Conservation (phyloP, 2,329 filamentous ascomycete species). For the Neonectria sp. region DNA sequence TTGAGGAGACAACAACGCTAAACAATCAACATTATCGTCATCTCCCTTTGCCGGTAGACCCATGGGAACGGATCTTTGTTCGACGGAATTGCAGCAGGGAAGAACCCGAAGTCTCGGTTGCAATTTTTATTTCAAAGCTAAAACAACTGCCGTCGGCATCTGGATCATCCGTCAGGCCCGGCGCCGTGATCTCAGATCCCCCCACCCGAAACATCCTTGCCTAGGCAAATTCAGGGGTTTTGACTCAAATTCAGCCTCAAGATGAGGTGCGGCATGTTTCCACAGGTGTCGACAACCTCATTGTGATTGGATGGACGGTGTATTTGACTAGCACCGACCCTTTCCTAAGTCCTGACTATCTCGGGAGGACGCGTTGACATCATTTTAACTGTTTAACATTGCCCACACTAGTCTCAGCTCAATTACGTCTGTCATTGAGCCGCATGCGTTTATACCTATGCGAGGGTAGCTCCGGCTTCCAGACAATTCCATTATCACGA, state of each 20-base stretch:
- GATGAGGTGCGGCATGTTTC: neutral
- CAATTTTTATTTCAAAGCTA: neutral
- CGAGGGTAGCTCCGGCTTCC: neutral
- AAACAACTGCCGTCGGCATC: constrained; percentile 21
- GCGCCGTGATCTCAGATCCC: constrained; percentile 37
- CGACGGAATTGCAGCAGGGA: neutral
- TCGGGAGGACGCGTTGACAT: neutral
- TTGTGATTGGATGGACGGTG: neutral
- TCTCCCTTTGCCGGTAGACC: constrained; percentile 2
- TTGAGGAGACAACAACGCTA: constrained; percentile 1
- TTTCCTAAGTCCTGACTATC: neutral
- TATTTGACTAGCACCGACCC: neutral
- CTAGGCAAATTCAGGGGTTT: neutral
- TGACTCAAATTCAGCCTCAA: constrained; percentile 11
- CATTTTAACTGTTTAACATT: constrained; percentile 1
- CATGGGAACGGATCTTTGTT: neutral
- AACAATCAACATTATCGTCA: neutral
- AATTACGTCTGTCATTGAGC: neutral
- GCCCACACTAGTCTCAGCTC: constrained; percentile 8
- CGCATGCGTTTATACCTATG: neutral
- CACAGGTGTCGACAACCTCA: neutral
- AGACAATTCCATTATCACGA: neutral
- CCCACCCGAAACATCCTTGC: constrained; percentile 33
- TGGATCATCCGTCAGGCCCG: constrained; percentile 6
- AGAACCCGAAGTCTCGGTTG: neutral